Percentiles rank a stretch among this genome's conserved stretches.
These are phyloP conservation scores for Talaromyces stipitatus DNA, from an alignment of 495 filamentous ascomycete genomes.

Conservation along the genomic window DNA sequence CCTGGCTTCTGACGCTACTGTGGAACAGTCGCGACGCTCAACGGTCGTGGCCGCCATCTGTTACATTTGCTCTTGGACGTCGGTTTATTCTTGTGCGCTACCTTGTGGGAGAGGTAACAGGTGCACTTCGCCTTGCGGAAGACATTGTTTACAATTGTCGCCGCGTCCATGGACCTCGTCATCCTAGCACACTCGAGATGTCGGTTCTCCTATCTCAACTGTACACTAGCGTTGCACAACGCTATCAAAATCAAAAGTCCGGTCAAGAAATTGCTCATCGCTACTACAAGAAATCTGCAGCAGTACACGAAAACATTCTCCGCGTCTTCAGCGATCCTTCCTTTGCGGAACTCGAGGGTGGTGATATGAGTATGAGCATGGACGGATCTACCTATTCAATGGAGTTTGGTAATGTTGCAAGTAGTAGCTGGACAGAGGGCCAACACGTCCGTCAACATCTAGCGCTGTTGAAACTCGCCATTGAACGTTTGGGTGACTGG, in stretches of 20 bases:
- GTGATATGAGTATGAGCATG: slow-evolving; percentile 9
- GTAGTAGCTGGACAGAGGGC: slow-evolving; percentile 10
- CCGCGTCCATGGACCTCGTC: slow-evolving; percentile 28
- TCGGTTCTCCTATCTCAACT: slow-evolving; percentile 30
- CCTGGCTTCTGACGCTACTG: slow-evolving; percentile 25
- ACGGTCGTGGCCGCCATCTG: slow-evolving; percentile 9
- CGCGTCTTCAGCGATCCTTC: slow-evolving; percentile 25
- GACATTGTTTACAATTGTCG: slow-evolving; percentile 37
- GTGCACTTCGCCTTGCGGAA: slow-evolving; percentile 29
- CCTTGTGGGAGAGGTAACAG: slow-evolving; percentile 20
- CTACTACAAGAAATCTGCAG: slow-evolving; percentile 34
- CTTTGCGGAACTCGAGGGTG: slow-evolving; percentile 19
- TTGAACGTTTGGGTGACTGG: slow-evolving; percentile 32
- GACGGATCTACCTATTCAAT: slow-evolving; percentile 10
- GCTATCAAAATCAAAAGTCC: slow-evolving; percentile 23
- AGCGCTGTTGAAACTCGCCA: slow-evolving; percentile 29
- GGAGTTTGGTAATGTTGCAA: slow-evolving; percentile 8
- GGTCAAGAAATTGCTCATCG: slow-evolving; percentile 26
- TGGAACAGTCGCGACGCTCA: slow-evolving; percentile 28
- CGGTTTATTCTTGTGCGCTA: slow-evolving; percentile 32
- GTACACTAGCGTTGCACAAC: slow-evolving; percentile 28
- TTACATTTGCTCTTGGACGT: slow-evolving; percentile 29
- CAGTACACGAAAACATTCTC: slow-evolving; percentile 31
- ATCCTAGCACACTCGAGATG: slow-evolving; percentile 29
- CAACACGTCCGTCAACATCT: slow-evolving; percentile 30